A percentile compares a stretch with the other conserved stretches of the same genome.
These are phyloP conservation scores for Nemania diffusa DNA, from an alignment of 2,329 filamentous ascomycete genomes.

Conservation along the genomic window DNA sequence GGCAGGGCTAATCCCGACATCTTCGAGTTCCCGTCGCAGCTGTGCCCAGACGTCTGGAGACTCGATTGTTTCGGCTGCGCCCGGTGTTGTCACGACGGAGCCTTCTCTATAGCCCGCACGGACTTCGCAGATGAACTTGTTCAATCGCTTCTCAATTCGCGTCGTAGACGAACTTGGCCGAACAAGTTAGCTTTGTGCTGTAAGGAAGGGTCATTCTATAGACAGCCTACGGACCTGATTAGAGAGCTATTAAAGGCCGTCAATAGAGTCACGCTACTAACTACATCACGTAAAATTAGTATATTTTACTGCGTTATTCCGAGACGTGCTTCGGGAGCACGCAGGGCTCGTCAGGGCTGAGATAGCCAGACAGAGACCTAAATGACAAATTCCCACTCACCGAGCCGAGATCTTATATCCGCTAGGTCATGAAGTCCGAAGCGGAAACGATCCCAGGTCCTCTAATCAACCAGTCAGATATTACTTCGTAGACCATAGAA, in stretches of 20 bases:
- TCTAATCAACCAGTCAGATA: conserved; percentile 18
- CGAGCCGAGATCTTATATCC: conserved; percentile 42
- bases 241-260: conserved; percentile 43
- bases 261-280: conserved; percentile 42
- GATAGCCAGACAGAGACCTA: not conserved
- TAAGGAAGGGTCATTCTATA: not conserved
- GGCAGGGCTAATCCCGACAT: conserved; percentile 42
- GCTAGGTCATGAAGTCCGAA: conserved; percentile 44
- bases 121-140: conserved; percentile 45
- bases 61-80: conserved; percentile 40
- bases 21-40: conserved; percentile 44
- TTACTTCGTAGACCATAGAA: not conserved
- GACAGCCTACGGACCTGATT: conserved; percentile 37
- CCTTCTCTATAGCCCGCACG: conserved; percentile 43
- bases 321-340: not conserved
- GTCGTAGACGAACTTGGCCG: conserved; percentile 42
- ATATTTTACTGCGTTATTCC: not conserved
- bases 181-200: conserved; percentile 20
- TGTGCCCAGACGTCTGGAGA: conserved; percentile 42
- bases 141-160: conserved; percentile 41
- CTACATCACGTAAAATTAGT: not conserved
- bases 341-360: not conserved
- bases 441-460: conserved; percentile 46
- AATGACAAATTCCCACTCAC: not conserved
- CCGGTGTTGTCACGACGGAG: conserved; percentile 40